phyloP scores from a whole-genome alignment of 1,284 basidiomycete genomes.

The Boletellus deceptivus region DNA sequence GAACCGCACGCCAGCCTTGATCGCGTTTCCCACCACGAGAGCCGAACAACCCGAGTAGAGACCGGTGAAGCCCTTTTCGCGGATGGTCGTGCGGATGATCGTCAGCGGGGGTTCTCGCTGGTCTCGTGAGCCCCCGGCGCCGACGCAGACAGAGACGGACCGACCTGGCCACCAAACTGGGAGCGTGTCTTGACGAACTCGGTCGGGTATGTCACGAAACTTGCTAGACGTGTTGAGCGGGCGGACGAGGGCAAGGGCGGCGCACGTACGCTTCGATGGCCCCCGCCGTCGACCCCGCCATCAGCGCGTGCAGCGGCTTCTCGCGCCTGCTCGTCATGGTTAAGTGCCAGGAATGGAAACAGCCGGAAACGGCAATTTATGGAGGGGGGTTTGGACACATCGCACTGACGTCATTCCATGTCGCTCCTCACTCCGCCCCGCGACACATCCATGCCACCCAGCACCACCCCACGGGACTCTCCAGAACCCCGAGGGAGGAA shows the following conservation, averaged over 20 bases:
- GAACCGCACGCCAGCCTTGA: conserved; percentile 94
- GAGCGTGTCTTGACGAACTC: conserved; percentile 90
- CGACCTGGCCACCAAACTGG: conserved; percentile 75
- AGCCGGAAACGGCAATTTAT: too few relatives aligned
- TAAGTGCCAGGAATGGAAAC: not conserved
- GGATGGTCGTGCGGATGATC: conserved; percentile 70
- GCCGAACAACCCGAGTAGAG: conserved; percentile 88
- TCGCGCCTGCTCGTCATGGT: conserved; percentile 54
- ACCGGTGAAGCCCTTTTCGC: conserved; percentile 70
- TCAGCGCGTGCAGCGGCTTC: conserved; percentile 75
- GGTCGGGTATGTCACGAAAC: conserved; percentile 85
- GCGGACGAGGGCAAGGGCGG: not conserved
- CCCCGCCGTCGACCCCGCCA: conserved; percentile 93
- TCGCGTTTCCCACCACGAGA: conserved; percentile 84
- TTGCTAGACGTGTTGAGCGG: conserved; percentile 41
- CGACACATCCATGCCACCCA: conserved; percentile 16
- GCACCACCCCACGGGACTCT: not conserved
- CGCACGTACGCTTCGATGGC: conserved; percentile 81
- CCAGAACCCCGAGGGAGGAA: conserved; percentile 19
- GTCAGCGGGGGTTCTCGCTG: conserved; percentile 55
- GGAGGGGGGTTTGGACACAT: too few relatives aligned
- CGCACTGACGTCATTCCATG: conserved; percentile 10
- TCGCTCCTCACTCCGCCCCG: too few relatives aligned
- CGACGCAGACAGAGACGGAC: conserved; percentile 10
- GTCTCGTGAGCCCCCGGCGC: not conserved